Conservation (phyloP, 2,329 filamentous ascomycete genomes). For the Scedosporium dehoogii region DNA sequence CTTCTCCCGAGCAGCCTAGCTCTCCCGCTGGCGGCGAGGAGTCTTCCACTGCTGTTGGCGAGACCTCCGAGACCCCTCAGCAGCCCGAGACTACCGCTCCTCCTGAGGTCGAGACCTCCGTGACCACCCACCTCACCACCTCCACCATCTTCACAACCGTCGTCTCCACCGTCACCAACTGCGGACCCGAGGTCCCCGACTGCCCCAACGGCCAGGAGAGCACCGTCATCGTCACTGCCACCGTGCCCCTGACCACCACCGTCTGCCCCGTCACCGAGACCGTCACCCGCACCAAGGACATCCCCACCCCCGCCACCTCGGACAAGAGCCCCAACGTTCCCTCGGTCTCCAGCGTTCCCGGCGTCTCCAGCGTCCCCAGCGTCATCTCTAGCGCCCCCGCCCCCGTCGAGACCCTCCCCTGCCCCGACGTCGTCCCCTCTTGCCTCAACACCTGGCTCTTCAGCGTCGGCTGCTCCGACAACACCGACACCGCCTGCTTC, state of each 20-base stretch:
- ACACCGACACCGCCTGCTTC: slow-evolving; percentile 77
- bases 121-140: slow-evolving; percentile 31
- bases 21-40: slow-evolving; percentile 7
- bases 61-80: slow-evolving; percentile 12
- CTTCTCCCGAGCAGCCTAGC: slow-evolving; percentile 10
- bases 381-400: slow-evolving; percentile 12
- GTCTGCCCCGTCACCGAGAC: slow-evolving; percentile 52
- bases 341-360: slow-evolving; percentile 8
- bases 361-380: too few species aligned
- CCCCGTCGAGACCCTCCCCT: slow-evolving; percentile 37
- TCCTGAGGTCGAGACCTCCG: slow-evolving; percentile 9
- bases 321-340: slow-evolving; percentile 19
- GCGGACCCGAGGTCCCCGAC: slow-evolving; percentile 33
- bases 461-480: slow-evolving; percentile 65
- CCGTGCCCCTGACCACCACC: slow-evolving; percentile 48
- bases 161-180: slow-evolving; percentile 39
- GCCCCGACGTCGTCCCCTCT: slow-evolving; percentile 67
- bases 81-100: slow-evolving; percentile 13
- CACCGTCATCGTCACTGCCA: slow-evolving; percentile 40
- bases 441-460: slow-evolving; percentile 90
- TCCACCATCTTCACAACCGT: slow-evolving; percentile 42
- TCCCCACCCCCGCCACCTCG: slow-evolving; percentile 10
- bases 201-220: slow-evolving; percentile 38
- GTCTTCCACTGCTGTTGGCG: slow-evolving; percentile 11
- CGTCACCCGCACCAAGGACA: slow-evolving; percentile 27